Base-by-base conservation (phyloP, 2,329 filamentous ascomycete genomes). In the Colletotrichum lindemuthianum region DNA sequence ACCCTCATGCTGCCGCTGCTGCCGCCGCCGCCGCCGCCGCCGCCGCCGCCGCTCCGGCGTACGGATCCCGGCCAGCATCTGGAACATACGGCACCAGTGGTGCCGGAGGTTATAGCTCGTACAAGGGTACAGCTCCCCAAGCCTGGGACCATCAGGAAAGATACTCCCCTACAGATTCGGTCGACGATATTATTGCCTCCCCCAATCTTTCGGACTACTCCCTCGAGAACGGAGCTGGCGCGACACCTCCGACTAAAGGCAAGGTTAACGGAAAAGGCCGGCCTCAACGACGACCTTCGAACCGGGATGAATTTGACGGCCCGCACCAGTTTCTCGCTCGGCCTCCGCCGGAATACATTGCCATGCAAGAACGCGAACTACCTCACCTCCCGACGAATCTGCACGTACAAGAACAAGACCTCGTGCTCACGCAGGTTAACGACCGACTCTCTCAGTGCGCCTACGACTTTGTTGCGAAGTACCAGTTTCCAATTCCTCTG, bases 401-500 rank as follows among this genome's bases (percentile, higher is more conserved):
- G 53, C 86, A 92, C 72, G 89, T 92, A 58, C 89, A 93, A 77
- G 92, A 96, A 78, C 92, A 96, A 81, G 92, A 96, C 79, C 87
- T 86, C 73, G 91, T 96, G 70, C 82, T 96, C 61, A 87, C 86
- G 60, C 87, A 90, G 76, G 92, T 96, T 77, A 96, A 96, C 80
- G 92, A 95, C 78, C 87, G 92, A 67, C 83, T 96, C 49, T 93
- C 92, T 32, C 90, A 91, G 76, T 96, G 92, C 76, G 92, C 92
- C 37, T 96, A 91, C 82, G 92, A 96, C 78, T 96, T 96, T 77
- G 90, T 96, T 72, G 92, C 92, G 71, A 93, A 93, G 78, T 96
- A 96, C 76, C 92, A 95, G 77, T 96, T 96, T 74, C 92, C 92
- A 11, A 93, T 96, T 70, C 92, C 92, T 10, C 79, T 96, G 71